Evolutionary conservation across 768 basidiomycete species (phyloP).

Genomic region (Pleurotus cornucopiae): DNA sequence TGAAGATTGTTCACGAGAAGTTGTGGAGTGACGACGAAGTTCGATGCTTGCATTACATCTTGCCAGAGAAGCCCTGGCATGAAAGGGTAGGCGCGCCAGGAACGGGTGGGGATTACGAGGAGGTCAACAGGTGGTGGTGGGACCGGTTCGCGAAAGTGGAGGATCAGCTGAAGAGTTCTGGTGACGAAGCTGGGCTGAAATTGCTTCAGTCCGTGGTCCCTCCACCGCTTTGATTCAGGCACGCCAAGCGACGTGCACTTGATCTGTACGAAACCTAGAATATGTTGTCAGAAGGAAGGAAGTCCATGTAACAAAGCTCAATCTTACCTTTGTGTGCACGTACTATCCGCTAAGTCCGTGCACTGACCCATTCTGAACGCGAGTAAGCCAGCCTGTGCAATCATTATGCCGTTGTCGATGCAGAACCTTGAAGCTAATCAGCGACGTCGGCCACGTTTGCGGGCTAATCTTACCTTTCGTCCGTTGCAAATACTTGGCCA

Average conservation of each 20-base stretch:
- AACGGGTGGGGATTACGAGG: conserved; percentile 40
- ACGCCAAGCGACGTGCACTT: conserved; percentile 91
- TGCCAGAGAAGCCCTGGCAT: conserved; percentile 85
- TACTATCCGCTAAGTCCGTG: conserved; percentile 75
- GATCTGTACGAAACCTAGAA: conserved; percentile 86
- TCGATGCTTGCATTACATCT: conserved; percentile 83
- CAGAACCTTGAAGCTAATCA: conserved; percentile 64
- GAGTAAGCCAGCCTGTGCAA: conserved; percentile 94
- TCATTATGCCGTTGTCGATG: conserved; percentile 99
- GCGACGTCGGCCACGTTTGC: not conserved
- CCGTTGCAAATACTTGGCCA: conserved; percentile 90
- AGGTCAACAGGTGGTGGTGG: conserved; percentile 80
- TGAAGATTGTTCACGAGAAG: conserved; percentile 62
- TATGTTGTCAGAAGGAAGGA: not conserved
- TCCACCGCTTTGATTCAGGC: conserved; percentile 34
- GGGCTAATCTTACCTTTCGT: conserved; percentile 67
- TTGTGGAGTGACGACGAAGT: conserved; percentile 87
- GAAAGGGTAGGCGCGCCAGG: conserved; percentile 35
- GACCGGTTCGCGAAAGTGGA: conserved; percentile 48
- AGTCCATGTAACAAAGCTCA: conserved; percentile 2
- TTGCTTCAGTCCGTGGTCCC: conserved; percentile 50
- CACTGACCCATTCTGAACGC: conserved; percentile 85
- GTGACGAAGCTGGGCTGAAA: conserved; percentile 42
- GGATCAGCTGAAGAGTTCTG: conserved; percentile 35
- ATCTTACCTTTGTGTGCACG: conserved; percentile 85